phyloP scores from a whole-genome alignment of 2,329 filamentous ascomycete species.

The Sporothrix sp. region DNA sequence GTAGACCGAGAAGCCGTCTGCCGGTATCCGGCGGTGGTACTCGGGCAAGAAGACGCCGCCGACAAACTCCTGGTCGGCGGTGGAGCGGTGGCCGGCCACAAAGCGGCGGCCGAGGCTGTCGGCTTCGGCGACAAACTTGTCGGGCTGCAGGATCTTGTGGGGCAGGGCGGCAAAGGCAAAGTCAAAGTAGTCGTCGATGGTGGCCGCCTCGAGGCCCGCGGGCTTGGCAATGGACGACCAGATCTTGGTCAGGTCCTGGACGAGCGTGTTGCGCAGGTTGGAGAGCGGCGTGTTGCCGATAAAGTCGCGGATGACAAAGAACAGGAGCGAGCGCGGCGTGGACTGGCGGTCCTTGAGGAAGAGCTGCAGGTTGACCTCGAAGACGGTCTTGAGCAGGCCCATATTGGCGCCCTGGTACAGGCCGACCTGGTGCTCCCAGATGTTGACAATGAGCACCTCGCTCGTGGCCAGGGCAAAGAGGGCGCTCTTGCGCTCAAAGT shows the following conservation, averaged over 20 bases:
- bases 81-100: conserved; percentile 58
- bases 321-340: conserved; percentile 80
- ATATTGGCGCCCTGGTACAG: conserved; percentile 98
- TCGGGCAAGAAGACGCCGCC: conserved; percentile 83
- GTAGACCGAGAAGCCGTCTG: conserved; percentile 92
- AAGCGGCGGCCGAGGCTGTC: conserved; percentile 73
- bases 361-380: conserved; percentile 94
- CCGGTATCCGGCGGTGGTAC: conserved; percentile 91
- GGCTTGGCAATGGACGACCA: conserved; percentile 93
- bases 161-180: conserved; percentile 93
- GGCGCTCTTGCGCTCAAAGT: conserved; percentile 97
- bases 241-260: conserved; percentile 84
- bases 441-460: conserved; percentile 96
- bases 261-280: conserved; percentile 81
- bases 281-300: conserved; percentile 81
- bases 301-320: conserved; percentile 98
- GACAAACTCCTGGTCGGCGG: conserved; percentile 63
- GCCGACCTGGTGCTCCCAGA: conserved; percentile 98
- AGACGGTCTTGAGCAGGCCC: conserved; percentile 96
- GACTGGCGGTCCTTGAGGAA: conserved; percentile 95
- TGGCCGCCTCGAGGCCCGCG: conserved; percentile 72
- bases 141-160: conserved; percentile 92
- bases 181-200: conserved; percentile 96
- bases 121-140: conserved; percentile 77
- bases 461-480: conserved; percentile 95